Evolutionary conservation across 192 early-diverging fungal genomes (phyloP).

Genomic region (Glomus cerebriforme): DNA sequence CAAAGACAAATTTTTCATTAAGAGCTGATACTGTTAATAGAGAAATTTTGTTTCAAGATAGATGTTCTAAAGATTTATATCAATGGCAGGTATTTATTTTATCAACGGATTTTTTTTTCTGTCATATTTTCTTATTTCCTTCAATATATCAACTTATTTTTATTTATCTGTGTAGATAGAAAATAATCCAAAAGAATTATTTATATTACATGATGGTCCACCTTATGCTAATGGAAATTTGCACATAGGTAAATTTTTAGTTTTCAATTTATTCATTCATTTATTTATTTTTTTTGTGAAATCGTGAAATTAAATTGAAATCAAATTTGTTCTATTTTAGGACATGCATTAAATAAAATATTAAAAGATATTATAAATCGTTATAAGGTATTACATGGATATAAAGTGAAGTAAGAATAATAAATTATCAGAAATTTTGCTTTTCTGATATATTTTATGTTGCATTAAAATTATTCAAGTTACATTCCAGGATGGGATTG

Average conservation of each 20-base stretch:
- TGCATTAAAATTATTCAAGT: constrained; percentile 31
- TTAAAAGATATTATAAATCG: constrained; percentile 80
- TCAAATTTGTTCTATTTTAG: constrained; percentile 23
- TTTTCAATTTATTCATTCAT: not conserved
- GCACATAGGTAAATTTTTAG: constrained; percentile 45
- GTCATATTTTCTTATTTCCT: not conserved
- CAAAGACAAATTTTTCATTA: constrained; percentile 71
- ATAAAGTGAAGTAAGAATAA: constrained; percentile 60
- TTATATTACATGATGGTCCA: constrained; percentile 80
- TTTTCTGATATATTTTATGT: not conserved
- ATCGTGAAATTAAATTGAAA: too few species aligned
- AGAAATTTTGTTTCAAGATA: constrained; percentile 59
- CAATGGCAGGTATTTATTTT: constrained; percentile 62
- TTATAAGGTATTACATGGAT: constrained; percentile 69
- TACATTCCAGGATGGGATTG: constrained; percentile 81
- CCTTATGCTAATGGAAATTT: constrained; percentile 80
- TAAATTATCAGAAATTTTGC: not conserved
- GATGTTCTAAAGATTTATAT: constrained; percentile 68
- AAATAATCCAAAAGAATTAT: constrained; percentile 66
- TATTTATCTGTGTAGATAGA: constrained; percentile 39
- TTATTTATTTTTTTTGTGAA: not conserved
- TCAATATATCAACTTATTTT: not conserved
- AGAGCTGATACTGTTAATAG: constrained; percentile 62
- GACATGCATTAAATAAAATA: constrained; percentile 81
- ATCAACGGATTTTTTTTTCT: not conserved